Percentiles rank a stretch among this genome's conserved stretches.
Evolutionary conservation across 1,139 yeast species (phyloP).

Genomic region (Yamadazyma atlantica): DNA sequence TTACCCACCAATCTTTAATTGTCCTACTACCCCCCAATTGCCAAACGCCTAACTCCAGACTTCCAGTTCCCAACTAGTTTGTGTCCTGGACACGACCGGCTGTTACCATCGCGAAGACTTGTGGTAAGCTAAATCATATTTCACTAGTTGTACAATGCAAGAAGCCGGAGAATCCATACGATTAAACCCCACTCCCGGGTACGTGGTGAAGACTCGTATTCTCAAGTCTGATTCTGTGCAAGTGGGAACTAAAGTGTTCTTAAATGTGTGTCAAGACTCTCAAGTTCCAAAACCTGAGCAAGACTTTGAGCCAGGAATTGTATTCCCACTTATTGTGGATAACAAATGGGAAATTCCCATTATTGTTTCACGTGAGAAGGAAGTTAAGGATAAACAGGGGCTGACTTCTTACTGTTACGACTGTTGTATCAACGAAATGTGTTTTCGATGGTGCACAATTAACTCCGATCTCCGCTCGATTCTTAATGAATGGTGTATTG

Average conservation of each 20-base stretch:
- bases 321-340: conserved; percentile 65
- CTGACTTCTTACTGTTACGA: conserved; percentile 64
- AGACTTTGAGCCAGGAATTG: conserved; percentile 54
- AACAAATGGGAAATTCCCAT: conserved; percentile 87
- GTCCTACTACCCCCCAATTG: no score
- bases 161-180: conserved; percentile 20
- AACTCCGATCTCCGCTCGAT: conserved; percentile 51
- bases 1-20: no score
- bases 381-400: conserved; percentile 72
- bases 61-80: no score
- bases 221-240: conserved; percentile 25
- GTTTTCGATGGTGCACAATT: conserved; percentile 62
- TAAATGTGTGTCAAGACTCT: conserved; percentile 69
- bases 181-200: conserved; percentile 53
- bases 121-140: no score
- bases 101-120: conserved; percentile 1
- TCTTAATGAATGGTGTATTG: conserved; percentile 63
- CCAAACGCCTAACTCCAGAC: no score
- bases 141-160: conserved; percentile 15
- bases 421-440: conserved; percentile 64
- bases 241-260: conserved; percentile 64
- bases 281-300: conserved; percentile 55
- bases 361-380: conserved; percentile 54
- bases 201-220: conserved; percentile 63
- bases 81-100: no score